Evolutionary conservation across 2,329 filamentous ascomycete species (phyloP), one percentile per base, ranked within the genome.

Genomic region (Aspergillus sp.): DNA sequence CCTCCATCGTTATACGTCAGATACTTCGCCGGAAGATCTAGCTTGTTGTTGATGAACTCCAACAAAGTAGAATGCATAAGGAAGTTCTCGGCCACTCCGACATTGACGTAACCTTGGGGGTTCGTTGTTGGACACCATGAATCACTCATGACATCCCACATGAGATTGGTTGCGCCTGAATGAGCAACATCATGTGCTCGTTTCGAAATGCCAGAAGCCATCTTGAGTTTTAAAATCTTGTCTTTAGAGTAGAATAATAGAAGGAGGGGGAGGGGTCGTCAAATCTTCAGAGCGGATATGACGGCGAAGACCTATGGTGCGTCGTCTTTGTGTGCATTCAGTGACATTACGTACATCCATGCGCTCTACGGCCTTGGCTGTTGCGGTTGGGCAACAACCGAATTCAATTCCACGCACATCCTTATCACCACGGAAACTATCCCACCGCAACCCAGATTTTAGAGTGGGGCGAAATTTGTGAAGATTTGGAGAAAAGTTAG

Each of bases 31-130:
- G 65, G 62, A 1, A 72, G 46, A 2, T 71, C 60, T 6, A 76
- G 57, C 42, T 74, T 72, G 2, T 59, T 57, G 57, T 77, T 74
- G 26, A 68, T 47, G 76, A 76, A 76, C 17, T 73, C 59, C 2
- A 71, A 62, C 3, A 82, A 68, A 3, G 68, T 60, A 16, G 72
- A 59, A 50, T 81, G 79, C 78, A 82, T 80, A 40, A 82, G 71
- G 0, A 66, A 63, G 59, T 82, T 82, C 61, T 82, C 80, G 5
- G 80, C 79, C 1, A 82, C 68, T 1, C 79, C 79, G 0, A 82
- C 69, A 52, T 74, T 80, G 30, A 81, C 65, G 53, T 75, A 79
- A 22, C 79, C 79, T 13, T 65, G 57, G 0, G 65, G 65, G 38
- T 67, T 66, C 16, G 51, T 60, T 2, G 52, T 16, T n/a, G 73